Base-by-base conservation (phyloP, 2,329 filamentous ascomycete genomes). In the Fusarium sacchari region DNA sequence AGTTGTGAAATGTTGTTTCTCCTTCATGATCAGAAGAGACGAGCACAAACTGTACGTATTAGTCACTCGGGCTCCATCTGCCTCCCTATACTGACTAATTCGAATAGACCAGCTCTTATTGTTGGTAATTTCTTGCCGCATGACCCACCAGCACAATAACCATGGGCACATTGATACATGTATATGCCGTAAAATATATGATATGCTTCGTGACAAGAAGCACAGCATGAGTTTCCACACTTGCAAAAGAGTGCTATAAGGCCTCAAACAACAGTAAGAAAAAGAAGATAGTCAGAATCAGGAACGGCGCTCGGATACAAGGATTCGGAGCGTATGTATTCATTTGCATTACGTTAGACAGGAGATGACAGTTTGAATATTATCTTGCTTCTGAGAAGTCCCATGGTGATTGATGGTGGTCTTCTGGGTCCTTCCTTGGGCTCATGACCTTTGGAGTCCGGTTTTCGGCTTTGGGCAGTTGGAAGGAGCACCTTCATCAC, bases 121-220 rank as follows among this genome's bases (percentile, higher is more conserved):
- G 93, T 99, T 55, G 96, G 96, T 56, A 99, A 99, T 80, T 99
- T 99, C 82, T 83, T 99, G 71, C 96, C 96, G 6, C 95, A 97
- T 80, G 91, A 95, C 78, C 90, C 91, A 24, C 78, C 80, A 30
- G 47, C 76, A 32, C 73, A 78, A 67, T 77, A 47, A 69, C 66
- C 64, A 61, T 32, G 44, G 43, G 50, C 42, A 57, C 55, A 49
- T 50, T 37, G 43, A 58, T 57, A 43, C 36, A 53, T 18, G 44
- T 55, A 59, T 24, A 61, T 43, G 22, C 30, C 39, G 60, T 62
- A 28, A 20, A 49, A 50, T 37, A 26, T 22, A 34, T n/a, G 26
- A 42, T 36, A 42, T 36, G 36, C n/a, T 52, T 44, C 7, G 24
- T 46, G 55, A 32, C 30, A 37, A 50, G 50, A 58, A 43, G 40